Evolutionary conservation across 495 filamentous ascomycete genomes (phyloP).

Genomic region (Parathielavia hyrcaniae): DNA sequence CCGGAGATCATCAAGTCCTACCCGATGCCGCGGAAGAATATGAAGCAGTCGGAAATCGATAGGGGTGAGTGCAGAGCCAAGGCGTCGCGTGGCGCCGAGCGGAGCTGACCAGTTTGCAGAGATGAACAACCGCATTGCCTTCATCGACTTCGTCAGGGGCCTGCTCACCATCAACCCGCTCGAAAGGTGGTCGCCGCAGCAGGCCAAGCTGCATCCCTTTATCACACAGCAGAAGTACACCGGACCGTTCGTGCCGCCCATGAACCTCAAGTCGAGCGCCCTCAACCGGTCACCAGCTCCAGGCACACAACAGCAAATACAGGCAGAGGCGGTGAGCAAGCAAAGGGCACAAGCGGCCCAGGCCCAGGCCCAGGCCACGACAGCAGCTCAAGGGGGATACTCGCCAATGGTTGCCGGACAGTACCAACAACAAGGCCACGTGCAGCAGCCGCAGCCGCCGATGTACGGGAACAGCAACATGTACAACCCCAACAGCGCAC

Average conservation of each 20-base stretch:
- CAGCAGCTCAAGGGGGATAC: conserved; percentile 49
- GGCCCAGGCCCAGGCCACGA: conserved; percentile 47
- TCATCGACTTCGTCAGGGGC: conserved; percentile 98
- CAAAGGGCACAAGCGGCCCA: conserved; percentile 70
- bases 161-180: conserved; percentile 91
- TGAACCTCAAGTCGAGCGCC: conserved; percentile 84
- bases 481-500: conserved; percentile 60
- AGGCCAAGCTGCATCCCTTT: conserved; percentile 96
- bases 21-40: conserved; percentile 97
- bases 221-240: conserved; percentile 98
- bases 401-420: conserved; percentile 34
- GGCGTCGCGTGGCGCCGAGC: background rate
- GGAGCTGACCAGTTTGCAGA: conserved; percentile 49
- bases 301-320: conserved; percentile 95
- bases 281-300: conserved; percentile 82
- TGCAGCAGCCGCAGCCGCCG: conserved; percentile 51
- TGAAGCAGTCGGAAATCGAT: conserved; percentile 96
- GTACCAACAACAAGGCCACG: conserved; percentile 38
- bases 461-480: conserved; percentile 65
- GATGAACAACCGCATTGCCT: conserved; percentile 96
- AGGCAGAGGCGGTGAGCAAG: conserved; percentile 85
- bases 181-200: conserved; percentile 95
- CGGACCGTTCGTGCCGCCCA: conserved; percentile 91
- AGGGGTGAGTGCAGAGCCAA: conserved; percentile 59
- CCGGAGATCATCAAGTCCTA: conserved; percentile 97